Base-by-base conservation (phyloP, 75 land plant genomes). In the Pinus albicaulis region DNA sequence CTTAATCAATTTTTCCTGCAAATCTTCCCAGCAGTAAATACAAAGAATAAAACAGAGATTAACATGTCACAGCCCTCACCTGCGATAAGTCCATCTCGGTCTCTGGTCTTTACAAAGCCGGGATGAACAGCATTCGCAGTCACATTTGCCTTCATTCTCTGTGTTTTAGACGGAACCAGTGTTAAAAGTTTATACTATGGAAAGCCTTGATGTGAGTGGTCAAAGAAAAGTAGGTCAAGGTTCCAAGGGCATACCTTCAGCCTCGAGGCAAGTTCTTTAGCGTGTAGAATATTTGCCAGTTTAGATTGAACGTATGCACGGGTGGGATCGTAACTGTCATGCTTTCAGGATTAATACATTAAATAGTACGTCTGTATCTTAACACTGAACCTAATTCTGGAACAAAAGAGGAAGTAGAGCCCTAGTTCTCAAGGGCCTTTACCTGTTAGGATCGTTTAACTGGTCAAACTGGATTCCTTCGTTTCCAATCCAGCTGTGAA, bases 51-150 rank as follows among this genome's bases (percentile, higher is more conserved):
- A 41, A 6, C 44, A 41, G 3, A 41, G 5, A 0, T 41, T 5
- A 41, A 41, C 44, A 5, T 41, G 3, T 41, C n/a, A 41, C 7
- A 6, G 3, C 44, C 44, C 5, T 41, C 44, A 90, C 95, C 90
- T 77, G 91, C 91, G 62, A 87, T 17, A 36, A 86, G 19, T 41
- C 89, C 91, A 71, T 89, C 87, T 14, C 85, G 83, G 22, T 88
- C 89, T 56, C 95, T 79, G 52, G 98, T 95, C 20, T 83, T 80
- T 6, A 91, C 91, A 10, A 91, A 76, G 0, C 96, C 98, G 5
- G 96, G 98, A 81, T 95, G 96, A 53, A 95, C 90, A 48, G 96
- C 82, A 73, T 95, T 95, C 16, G 75, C 90, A 0, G 92, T 93
- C 63, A 95, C 91, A 58, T 91, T 87, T 5, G 88, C 92, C 1